phyloP scores from a whole-genome alignment of 2,329 filamentous ascomycete species.

The Microdochium bolleyi region DNA sequence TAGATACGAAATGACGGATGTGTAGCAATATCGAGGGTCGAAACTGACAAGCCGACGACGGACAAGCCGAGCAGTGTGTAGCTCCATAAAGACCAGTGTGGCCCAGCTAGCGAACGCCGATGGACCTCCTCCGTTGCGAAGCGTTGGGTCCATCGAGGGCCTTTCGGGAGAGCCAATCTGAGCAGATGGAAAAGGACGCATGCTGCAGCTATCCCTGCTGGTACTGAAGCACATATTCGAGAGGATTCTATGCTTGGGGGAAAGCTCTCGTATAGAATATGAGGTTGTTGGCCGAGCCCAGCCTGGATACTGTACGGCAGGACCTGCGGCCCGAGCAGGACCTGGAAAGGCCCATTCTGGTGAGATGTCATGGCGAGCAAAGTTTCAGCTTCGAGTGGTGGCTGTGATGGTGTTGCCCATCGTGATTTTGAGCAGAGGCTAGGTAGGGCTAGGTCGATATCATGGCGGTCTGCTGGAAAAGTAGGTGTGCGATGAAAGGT shows the following conservation, averaged over 20 bases:
- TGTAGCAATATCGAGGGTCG: neutral
- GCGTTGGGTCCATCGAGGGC: conserved; percentile 31
- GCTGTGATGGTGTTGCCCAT: neutral
- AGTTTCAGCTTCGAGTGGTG: neutral
- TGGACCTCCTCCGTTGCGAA: conserved; percentile 31
- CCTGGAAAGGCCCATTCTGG: neutral
- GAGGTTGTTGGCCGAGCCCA: neutral
- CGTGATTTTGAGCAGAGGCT: neutral
- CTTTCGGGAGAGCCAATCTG: conserved; percentile 14
- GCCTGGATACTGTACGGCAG: neutral
- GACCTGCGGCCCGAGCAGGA: neutral
- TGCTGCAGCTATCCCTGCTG: conserved; percentile 19
- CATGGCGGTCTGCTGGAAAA: neutral
- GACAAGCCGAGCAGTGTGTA: conserved; percentile 23
- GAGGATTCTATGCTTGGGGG: conserved; percentile 8
- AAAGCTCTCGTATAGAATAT: neutral
- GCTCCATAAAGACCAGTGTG: conserved; percentile 30
- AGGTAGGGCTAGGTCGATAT: neutral
- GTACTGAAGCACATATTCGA: conserved; percentile 11
- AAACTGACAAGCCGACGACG: conserved; percentile 23
- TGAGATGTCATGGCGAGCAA: neutral
- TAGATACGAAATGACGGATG: conserved; percentile 18
- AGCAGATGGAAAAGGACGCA: conserved; percentile 19
- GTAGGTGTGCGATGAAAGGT: neutral
- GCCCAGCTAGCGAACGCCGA: conserved; percentile 8